Conservation (phyloP, 2,329 filamentous ascomycete species). For the Fusarium albosuccineum region DNA sequence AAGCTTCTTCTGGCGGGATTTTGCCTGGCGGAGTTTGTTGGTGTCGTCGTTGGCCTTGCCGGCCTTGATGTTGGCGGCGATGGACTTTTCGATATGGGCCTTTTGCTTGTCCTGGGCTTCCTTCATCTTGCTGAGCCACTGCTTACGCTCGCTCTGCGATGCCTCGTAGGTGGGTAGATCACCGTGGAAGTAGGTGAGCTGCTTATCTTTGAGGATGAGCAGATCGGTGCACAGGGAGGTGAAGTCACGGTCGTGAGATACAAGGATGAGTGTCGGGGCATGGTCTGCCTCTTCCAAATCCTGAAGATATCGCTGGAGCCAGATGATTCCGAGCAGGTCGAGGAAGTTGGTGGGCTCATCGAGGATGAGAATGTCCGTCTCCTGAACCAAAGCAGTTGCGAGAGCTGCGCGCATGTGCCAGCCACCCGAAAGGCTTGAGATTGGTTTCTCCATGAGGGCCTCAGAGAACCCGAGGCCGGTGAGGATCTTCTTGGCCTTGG, state of each 20-base stretch:
- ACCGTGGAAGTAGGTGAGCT: slow-evolving; percentile 80
- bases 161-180: slow-evolving; percentile 79
- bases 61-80: slow-evolving; percentile 78
- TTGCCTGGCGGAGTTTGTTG: slow-evolving; percentile 88
- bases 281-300: slow-evolving; percentile 64
- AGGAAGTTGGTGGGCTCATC: slow-evolving; percentile 92
- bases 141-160: slow-evolving; percentile 74
- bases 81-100: slow-evolving; percentile 83
- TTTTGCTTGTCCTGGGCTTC: slow-evolving; percentile 85
- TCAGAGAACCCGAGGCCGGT: slow-evolving; percentile 79
- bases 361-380: slow-evolving; percentile 82
- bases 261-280: slow-evolving; percentile 78
- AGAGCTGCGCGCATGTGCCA: slow-evolving; percentile 80
- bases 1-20: slow-evolving; percentile 85
- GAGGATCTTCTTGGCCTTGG: slow-evolving; percentile 74
- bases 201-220: slow-evolving; percentile 79
- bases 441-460: slow-evolving; percentile 67
- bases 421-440: slow-evolving; percentile 79
- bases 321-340: slow-evolving; percentile 85
- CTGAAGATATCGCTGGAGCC: slow-evolving; percentile 81
- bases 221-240: slow-evolving; percentile 82
- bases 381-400: slow-evolving; percentile 75
- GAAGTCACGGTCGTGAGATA: slow-evolving; percentile 89
- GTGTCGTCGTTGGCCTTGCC: slow-evolving; percentile 84
- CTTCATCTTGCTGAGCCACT: slow-evolving; percentile 79